A percentile compares a stretch with the other conserved stretches of the same genome.
Conservation (phyloP, 1,284 basidiomycete genomes). For the Ganoderma lingzhi region DNA sequence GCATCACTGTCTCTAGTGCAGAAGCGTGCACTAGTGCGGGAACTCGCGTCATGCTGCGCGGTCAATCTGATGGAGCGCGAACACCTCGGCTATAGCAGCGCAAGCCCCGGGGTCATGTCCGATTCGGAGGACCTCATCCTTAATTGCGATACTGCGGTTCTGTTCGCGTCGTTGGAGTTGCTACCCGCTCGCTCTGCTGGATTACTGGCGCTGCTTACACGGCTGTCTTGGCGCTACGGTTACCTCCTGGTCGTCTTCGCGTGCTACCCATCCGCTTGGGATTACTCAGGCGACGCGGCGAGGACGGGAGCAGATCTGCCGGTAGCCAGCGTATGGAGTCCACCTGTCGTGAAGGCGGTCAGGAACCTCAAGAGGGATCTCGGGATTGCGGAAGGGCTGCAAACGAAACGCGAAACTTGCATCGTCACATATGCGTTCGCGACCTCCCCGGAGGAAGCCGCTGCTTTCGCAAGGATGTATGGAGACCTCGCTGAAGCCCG, state of each 20-base stretch:
- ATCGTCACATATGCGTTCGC: conserved; percentile 66
- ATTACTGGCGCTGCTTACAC: conserved; percentile 48
- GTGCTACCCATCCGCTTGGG: conserved; percentile 60
- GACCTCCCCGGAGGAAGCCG: conserved; percentile 62
- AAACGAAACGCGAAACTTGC: conserved; percentile 51
- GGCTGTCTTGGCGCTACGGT: conserved; percentile 66
- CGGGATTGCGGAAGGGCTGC: conserved; percentile 63
- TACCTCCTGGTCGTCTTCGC: conserved; percentile 69
- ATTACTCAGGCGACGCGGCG: conserved; percentile 31
- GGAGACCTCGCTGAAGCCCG: conserved; percentile 60
- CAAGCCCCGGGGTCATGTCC: background rate
- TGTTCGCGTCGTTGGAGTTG: conserved; percentile 63
- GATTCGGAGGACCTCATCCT: conserved; percentile 54
- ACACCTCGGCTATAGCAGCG: conserved; percentile 43
- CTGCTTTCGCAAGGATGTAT: conserved; percentile 58
- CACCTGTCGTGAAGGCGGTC: conserved; percentile 70
- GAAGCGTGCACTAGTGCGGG: conserved; percentile 62
- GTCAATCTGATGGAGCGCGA: conserved; percentile 71
- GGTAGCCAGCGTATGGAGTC: conserved; percentile 53
- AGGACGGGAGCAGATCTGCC: conserved; percentile 40
- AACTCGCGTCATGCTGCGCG: conserved; percentile 53
- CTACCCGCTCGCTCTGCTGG: conserved; percentile 58
- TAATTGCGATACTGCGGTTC: conserved; percentile 62
- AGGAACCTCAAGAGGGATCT: conserved; percentile 69
- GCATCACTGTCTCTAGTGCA: conserved; percentile 73